Conservation (phyloP, 257 asterid species). For the Thymus mandschuricus region DNA sequence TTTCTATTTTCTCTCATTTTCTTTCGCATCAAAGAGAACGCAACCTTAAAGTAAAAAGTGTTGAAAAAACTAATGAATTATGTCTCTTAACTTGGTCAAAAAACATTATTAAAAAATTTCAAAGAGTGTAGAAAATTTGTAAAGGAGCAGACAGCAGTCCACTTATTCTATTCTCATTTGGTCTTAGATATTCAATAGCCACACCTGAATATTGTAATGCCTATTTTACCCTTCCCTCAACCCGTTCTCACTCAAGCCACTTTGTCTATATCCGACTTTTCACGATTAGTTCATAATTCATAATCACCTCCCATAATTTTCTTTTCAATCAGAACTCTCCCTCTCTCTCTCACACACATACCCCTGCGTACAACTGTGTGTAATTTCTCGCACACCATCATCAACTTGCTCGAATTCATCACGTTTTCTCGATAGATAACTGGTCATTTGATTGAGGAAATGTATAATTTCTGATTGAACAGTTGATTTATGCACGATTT, state of each 20-base stretch:
- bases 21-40: too few relatives aligned
- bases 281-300: neutral
- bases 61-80: too few relatives aligned
- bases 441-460: conserved; percentile 1
- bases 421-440: conserved; percentile 14
- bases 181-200: neutral
- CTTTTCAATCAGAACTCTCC: neutral
- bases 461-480: neutral
- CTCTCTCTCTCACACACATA: conserved; percentile 9
- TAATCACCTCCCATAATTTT: neutral
- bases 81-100: too few relatives aligned
- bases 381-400: conserved; percentile 12
- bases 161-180: conserved; percentile 26
- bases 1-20: too few relatives aligned
- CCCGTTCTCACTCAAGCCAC: neutral
- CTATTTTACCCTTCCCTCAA: conserved; percentile 32
- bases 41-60: too few relatives aligned
- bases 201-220: neutral
- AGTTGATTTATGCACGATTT: conserved; percentile 8
- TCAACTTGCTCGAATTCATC: conserved; percentile 11
- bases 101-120: too few relatives aligned
- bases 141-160: conserved; percentile 31
- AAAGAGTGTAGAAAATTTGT: neutral
- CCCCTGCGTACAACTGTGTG: conserved; percentile 3
- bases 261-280: conserved; percentile 30